Base-by-base conservation (phyloP, 2,329 filamentous ascomycete genomes). In the Stachybotrys chartarum region DNA sequence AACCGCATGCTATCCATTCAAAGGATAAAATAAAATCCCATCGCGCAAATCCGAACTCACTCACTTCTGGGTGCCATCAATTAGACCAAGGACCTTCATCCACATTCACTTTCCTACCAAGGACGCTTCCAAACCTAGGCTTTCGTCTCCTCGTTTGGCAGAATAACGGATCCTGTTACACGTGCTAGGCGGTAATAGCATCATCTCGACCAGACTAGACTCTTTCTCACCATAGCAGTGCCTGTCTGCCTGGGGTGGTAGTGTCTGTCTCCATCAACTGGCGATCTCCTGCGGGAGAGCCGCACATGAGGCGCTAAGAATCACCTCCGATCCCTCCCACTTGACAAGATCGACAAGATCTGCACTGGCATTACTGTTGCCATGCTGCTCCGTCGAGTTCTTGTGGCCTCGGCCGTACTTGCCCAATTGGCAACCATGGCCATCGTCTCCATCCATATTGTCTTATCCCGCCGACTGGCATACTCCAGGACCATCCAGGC, bases 381-480 rank as follows among this genome's bases (percentile, higher is more conserved):
- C 24, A 24, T 11, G n/a, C 6, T 51, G 50, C 24, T 32, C 39
- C 50, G 50, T 11, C 31, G n/a, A 35, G 8, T 39, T 5, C 31
- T 51, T 24, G 14, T 32, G n/a, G 31, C 31, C 11, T 51, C 50
- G 50, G 30, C 24, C n/a, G 10, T 32, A 10, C 31, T 51, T 3
- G 50, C 50, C 30, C 30, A 32, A 5, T 30, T 54, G 32, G 31
- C 52, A 6, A 56, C 56, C 18, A 24, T 52, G 8, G 56, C 49
- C 30, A 53, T 56, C 32, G 35, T 56, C 16, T 42, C 54, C 52
- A 32, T 50, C 14, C 31, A 52, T 44, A 30, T 53, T 44, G 17
- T 39, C 30, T 17, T 51, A 32, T 14, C 50, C 31, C 24, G 16
- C 31, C 50, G 16, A 16, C 31, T 51, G 12, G 14, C 30, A n/a